Percentiles rank a stretch among this genome's conserved stretches.
These are phyloP conservation scores for Fomitiporia mediterranea DNA, from an alignment of 1,284 basidiomycete genomes.

Conservation along the genomic window DNA sequence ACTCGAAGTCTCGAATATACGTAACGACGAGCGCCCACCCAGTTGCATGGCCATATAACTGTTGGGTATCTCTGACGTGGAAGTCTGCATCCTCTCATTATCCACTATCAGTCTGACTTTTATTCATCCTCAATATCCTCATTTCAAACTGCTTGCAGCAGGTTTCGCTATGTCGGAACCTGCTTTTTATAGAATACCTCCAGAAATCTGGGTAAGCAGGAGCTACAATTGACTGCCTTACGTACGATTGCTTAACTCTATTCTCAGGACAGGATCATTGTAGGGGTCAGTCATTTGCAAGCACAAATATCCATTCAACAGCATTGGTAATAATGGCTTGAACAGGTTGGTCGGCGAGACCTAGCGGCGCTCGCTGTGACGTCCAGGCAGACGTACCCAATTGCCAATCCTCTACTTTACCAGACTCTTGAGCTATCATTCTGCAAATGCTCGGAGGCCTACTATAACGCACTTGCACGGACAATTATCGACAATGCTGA, in stretches of 20 bases:
- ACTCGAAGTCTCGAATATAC: too few species aligned
- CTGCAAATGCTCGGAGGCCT: constrained; percentile 17
- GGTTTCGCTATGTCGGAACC: not conserved
- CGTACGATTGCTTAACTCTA: not conserved
- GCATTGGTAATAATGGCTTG: too few species aligned
- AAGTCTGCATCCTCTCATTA: too few species aligned
- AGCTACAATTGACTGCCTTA: not conserved
- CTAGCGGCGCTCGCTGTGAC: constrained; percentile 9
- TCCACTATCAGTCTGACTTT: too few species aligned
- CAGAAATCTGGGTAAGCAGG: constrained; percentile 17
- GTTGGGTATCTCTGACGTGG: too few species aligned
- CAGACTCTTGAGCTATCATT: constrained; percentile 15
- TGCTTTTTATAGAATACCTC: constrained; percentile 13
- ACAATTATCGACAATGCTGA: constrained; percentile 11
- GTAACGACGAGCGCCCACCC: too few species aligned
- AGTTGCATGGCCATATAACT: too few species aligned
- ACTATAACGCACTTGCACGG: constrained; percentile 12
- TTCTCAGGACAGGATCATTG: constrained; percentile 1
- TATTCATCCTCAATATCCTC: too few species aligned
- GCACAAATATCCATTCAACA: too few species aligned
- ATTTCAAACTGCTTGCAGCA: too few species aligned
- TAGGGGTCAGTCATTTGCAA: too few species aligned
- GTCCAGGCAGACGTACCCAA: constrained; percentile 6
- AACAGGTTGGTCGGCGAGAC: constrained; percentile 8
- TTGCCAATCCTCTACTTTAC: constrained; percentile 14